A percentile compares a stretch with the other conserved stretches of the same genome.
Evolutionary conservation across 768 basidiomycete genomes (phyloP).

Genomic region (Rossbeevera mucosa): DNA sequence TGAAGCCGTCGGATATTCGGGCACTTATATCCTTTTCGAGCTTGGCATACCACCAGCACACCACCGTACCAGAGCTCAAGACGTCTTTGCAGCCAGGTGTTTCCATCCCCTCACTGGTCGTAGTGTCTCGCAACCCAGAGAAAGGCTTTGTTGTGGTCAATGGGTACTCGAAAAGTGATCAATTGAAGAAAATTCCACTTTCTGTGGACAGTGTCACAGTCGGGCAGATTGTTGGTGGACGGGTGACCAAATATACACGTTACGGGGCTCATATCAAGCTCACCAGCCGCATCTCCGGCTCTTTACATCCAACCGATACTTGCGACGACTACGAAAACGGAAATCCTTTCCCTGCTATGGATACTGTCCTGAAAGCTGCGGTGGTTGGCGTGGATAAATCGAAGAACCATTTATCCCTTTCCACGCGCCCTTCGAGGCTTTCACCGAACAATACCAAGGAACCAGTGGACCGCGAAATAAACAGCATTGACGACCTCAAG

Average conservation of each 20-base stretch:
- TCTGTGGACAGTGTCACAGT: slow-evolving; percentile 61
- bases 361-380: slow-evolving; percentile 63
- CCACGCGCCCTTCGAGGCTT: slow-evolving; percentile 71
- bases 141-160: slow-evolving; percentile 85
- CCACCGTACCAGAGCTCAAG: slow-evolving; percentile 64
- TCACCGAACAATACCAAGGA: slow-evolving; percentile 44
- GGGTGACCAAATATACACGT: slow-evolving; percentile 69
- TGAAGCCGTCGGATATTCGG: slow-evolving; percentile 64
- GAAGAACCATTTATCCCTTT: slow-evolving; percentile 70
- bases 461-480: slow-evolving; percentile 67
- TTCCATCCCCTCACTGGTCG: slow-evolving; percentile 68
- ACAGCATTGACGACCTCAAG: slow-evolving; percentile 54
- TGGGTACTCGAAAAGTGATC: slow-evolving; percentile 57
- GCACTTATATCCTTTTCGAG: slow-evolving; percentile 86
- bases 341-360: slow-evolving; percentile 53
- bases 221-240: slow-evolving; percentile 76
- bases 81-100: slow-evolving; percentile 62
- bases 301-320: slow-evolving; percentile 76
- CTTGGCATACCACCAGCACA: slow-evolving; percentile 72
- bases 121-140: slow-evolving; percentile 85
- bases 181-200: slow-evolving; percentile 46
- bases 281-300: slow-evolving; percentile 63
- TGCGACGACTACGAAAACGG: slow-evolving; percentile 72
- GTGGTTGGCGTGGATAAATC: slow-evolving; percentile 66
- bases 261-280: slow-evolving; percentile 78